Conservation (phyloP, 257 asterid genomes). For the Nicotiana benthamiana region DNA sequence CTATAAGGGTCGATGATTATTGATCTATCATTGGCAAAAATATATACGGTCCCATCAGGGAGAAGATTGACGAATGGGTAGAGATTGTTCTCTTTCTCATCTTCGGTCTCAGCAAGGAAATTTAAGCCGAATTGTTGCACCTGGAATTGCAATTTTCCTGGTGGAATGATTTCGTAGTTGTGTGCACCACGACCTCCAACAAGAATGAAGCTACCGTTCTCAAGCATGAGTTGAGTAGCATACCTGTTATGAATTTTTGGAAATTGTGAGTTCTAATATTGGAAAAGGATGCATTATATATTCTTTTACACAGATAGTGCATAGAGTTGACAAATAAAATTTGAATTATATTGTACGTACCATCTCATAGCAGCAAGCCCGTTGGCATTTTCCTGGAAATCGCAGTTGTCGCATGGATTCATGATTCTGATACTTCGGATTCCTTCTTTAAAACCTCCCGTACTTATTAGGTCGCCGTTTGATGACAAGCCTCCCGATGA, state of each 20-base stretch:
- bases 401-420: constrained; percentile 26
- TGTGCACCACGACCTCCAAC: constrained; percentile 66
- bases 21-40: constrained; percentile 68
- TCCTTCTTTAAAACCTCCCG: constrained; percentile 70
- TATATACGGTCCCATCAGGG: constrained; percentile 71
- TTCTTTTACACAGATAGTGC: neutral
- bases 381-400: constrained; percentile 35
- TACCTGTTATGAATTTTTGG: constrained; percentile 28
- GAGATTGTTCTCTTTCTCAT: constrained; percentile 63
- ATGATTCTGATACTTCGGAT: constrained; percentile 36
- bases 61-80: constrained; percentile 77
- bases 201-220: constrained; percentile 48
- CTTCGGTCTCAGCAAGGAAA: constrained; percentile 45
- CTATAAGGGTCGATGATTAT: constrained; percentile 53
- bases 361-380: constrained; percentile 53
- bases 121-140: constrained; percentile 35
- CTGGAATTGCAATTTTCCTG: constrained; percentile 35
- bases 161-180: constrained; percentile 61
- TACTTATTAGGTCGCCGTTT: constrained; percentile 53
- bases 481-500: constrained; percentile 65
- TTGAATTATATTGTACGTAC: constrained; percentile 30
- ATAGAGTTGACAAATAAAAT: neutral
- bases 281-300: neutral
- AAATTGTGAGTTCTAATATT: neutral
- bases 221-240: constrained; percentile 42